phyloP scores from a whole-genome alignment of 2,329 filamentous ascomycete genomes.

The Aspergillus udagawae region DNA sequence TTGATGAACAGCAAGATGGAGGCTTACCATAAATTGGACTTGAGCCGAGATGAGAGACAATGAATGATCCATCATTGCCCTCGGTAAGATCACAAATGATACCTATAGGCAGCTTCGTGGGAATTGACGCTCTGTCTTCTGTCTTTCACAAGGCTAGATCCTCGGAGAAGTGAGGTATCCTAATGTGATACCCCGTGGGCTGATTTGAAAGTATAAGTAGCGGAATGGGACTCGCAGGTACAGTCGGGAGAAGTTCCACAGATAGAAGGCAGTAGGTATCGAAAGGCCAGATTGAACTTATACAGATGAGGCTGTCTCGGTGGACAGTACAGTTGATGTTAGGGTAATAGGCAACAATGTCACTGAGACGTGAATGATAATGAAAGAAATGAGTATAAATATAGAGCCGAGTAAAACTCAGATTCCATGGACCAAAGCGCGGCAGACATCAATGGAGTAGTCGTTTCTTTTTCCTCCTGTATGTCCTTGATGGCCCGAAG shows the following conservation, averaged over 20 bases:
- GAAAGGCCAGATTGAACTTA: background rate
- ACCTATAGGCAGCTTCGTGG: background rate
- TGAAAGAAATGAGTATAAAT: background rate
- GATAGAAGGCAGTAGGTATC: background rate
- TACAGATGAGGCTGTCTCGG: background rate
- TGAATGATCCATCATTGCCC: conserved; percentile 24
- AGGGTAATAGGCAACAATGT: background rate
- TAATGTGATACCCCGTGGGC: background rate
- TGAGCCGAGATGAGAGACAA: conserved; percentile 28
- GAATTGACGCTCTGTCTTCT: background rate
- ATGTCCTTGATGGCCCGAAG: conserved; percentile 10
- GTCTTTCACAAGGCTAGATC: background rate
- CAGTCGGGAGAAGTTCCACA: background rate
- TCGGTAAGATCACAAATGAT: background rate
- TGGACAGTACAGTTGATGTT: background rate
- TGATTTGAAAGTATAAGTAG: background rate
- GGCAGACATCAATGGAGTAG: conserved; percentile 7
- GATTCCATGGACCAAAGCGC: background rate
- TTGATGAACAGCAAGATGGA: background rate
- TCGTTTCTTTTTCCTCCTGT: conserved; percentile 17
- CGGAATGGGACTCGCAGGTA: background rate
- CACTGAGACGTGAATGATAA: background rate
- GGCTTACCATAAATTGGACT: conserved; percentile 30
- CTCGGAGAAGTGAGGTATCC: background rate
- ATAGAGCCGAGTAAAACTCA: conserved; percentile 1